Percentiles rank a stretch among this genome's conserved stretches.
Conservation (phyloP, 164 flowering plant species). For the Euptelea pleiosperma region DNA sequence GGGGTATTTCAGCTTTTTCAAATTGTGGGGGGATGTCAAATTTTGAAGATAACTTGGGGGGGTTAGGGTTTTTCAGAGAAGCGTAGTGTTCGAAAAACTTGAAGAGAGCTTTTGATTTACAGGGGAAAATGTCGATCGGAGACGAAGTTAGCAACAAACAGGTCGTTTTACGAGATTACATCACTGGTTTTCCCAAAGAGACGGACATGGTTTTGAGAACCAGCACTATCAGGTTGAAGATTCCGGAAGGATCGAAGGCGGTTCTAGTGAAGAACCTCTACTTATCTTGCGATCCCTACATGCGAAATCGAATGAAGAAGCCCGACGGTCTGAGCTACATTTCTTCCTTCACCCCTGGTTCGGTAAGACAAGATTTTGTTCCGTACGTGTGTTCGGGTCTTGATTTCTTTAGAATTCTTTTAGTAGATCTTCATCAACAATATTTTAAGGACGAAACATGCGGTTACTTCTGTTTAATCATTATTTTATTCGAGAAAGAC, state of each 20-base stretch:
- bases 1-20: too few species aligned
- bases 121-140: too few species aligned
- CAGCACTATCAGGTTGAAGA: constrained; percentile 10
- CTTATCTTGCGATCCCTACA: constrained; percentile 26
- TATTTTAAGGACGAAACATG: background rate
- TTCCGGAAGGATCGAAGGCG: constrained; percentile 14
- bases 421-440: background rate
- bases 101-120: too few species aligned
- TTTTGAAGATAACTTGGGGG: too few species aligned
- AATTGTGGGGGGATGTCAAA: too few species aligned
- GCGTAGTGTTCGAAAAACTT: too few species aligned
- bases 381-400: too few species aligned
- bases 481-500: background rate
- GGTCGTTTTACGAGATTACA: constrained; percentile 24
- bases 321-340: background rate
- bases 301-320: constrained; percentile 16
- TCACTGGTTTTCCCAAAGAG: constrained; percentile 28
- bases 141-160: constrained; percentile 36
- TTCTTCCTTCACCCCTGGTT: constrained; percentile 10
- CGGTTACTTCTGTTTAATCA: background rate
- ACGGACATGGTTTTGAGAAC: constrained; percentile 25
- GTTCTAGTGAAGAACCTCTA: constrained; percentile 26
- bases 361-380: too few species aligned
- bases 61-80: too few species aligned
- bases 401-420: background rate